Evolutionary conservation across 2,329 filamentous ascomycete genomes (phyloP), one percentile per base, ranked within the genome.

Genomic region (Fusarium nisikadoi): DNA sequence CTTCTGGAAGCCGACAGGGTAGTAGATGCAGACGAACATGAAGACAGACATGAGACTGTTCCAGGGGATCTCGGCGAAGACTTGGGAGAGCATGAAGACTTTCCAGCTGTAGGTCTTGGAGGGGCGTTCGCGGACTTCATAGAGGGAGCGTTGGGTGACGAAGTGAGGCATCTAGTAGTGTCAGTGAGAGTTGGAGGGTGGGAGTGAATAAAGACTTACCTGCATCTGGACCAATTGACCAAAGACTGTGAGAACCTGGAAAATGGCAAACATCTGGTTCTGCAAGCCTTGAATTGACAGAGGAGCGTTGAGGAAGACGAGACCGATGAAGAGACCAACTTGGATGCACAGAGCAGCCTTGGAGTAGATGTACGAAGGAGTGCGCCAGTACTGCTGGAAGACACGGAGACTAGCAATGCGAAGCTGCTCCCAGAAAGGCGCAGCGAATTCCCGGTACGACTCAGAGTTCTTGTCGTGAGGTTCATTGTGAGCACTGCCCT

Each of bases 361-460:
- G 77, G 93, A 91, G 84, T 95, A 97, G 80, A 97, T 94, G 84
- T 97, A 97, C 4, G 90, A 88, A 0, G 94, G 94, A 0, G 92
- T 95, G 63, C 94, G 92, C 94, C 94, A 97, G 87, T 95, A 97
- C 81, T 97, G 94, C 79, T 95, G 88, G 84, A 97, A 96, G 38
- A 95, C 92, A 76, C 94, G 93, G 67, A 87, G 79, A 17, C 89
- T 87, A 58, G 94, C 93, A 76, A 91, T 86, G 52, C 81, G 83
- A 31, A 95, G 83, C 81, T 97, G 94, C 16, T 84, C 77, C 35
- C 73, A 77, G 78, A 97, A 94, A 0, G 92, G 89, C 7, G 93
- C 92, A 4, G 94, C 94, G 70, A 97, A 97, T 80, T 97, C 93
- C 60, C 89, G 87, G 81, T 91, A 93, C 62, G 80, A 80, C 52